A percentile compares a stretch with the other conserved stretches of the same genome.
phyloP scores from a whole-genome alignment of 345 rosid genomes.

The Durio zibethinus region DNA sequence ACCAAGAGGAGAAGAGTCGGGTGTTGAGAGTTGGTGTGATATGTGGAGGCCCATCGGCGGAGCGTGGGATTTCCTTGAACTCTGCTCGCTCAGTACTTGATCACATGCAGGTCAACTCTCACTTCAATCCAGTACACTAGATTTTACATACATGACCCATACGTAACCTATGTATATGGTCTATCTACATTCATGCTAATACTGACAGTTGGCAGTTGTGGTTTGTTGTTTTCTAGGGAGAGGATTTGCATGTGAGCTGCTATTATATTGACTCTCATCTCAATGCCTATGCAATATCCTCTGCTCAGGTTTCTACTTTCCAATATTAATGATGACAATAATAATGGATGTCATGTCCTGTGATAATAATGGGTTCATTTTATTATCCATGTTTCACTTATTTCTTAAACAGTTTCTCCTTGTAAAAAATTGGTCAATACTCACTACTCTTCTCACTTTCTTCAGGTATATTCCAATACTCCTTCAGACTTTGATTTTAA shows the following conservation, averaged over 20 bases:
- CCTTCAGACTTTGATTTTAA: conserved; percentile 97
- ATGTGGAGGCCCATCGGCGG: conserved; percentile 96
- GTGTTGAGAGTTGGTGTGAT: conserved; percentile 66
- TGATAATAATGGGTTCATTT: neutral
- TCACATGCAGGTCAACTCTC: conserved; percentile 71
- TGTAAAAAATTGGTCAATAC: neutral
- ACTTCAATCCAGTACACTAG: neutral
- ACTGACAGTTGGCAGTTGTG: neutral
- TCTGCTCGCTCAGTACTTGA: conserved; percentile 93
- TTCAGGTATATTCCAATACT: conserved; percentile 85
- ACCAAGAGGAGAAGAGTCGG: conserved; percentile 26
- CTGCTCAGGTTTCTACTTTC: conserved; percentile 74
- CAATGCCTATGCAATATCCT: conserved; percentile 72
- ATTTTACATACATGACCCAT: no score
- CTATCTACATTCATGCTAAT: neutral
- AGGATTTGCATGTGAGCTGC: conserved; percentile 79
- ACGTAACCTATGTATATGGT: no score
- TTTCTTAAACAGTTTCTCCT: neutral
- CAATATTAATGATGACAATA: neutral
- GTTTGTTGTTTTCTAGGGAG: conserved; percentile 44
- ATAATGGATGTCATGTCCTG: neutral
- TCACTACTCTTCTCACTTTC: neutral
- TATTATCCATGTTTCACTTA: neutral
- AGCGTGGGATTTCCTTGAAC: conserved; percentile 93
- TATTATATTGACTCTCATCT: conserved; percentile 76